These are phyloP conservation scores for Phytopythium cucurbitacearum DNA, from an alignment of 352 stramenopile species.

Conservation along the genomic window DNA sequence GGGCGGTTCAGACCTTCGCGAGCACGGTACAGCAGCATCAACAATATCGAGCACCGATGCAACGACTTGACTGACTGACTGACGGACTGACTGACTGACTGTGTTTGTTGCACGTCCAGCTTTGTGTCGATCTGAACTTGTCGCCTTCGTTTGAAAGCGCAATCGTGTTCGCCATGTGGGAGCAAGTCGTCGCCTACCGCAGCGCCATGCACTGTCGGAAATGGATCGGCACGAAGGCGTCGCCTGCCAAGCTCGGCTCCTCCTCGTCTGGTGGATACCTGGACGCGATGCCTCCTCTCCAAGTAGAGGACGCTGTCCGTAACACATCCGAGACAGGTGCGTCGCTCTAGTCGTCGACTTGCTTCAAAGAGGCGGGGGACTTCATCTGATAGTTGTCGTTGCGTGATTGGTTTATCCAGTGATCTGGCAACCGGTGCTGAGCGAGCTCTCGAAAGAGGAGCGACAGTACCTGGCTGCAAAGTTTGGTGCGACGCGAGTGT, in stretches of 20 bases:
- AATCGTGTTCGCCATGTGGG: constrained; percentile 68
- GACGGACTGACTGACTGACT: neutral
- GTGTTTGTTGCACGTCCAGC: constrained; percentile 4
- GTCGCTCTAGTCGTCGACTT: neutral
- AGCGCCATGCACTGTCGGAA: constrained; percentile 34
- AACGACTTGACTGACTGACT: too few relatives aligned
- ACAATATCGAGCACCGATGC: too few relatives aligned
- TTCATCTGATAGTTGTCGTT: constrained; percentile 1
- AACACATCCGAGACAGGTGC: constrained; percentile 36
- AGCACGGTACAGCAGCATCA: constrained; percentile 14
- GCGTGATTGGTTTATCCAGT: constrained; percentile 13
- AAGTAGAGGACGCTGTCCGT: constrained; percentile 19
- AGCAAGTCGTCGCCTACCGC: constrained; percentile 69
- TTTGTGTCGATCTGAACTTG: constrained; percentile 60
- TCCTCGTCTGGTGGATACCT: constrained; percentile 34
- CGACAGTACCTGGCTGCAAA: constrained; percentile 58
- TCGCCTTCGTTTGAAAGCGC: constrained; percentile 47
- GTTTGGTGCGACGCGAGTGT: constrained; percentile 30
- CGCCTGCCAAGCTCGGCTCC: constrained; percentile 16
- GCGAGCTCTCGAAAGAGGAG: constrained; percentile 66
- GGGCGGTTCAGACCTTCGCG: constrained; percentile 47
- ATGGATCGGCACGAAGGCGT: constrained; percentile 59
- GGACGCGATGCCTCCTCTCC: constrained; percentile 41
- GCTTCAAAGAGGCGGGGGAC: neutral
- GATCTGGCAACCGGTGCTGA: constrained; percentile 68